These are phyloP conservation scores for Jimgerdemannia lactiflua DNA, from an alignment of 192 early-diverging fungal genomes.

Conservation along the genomic window DNA sequence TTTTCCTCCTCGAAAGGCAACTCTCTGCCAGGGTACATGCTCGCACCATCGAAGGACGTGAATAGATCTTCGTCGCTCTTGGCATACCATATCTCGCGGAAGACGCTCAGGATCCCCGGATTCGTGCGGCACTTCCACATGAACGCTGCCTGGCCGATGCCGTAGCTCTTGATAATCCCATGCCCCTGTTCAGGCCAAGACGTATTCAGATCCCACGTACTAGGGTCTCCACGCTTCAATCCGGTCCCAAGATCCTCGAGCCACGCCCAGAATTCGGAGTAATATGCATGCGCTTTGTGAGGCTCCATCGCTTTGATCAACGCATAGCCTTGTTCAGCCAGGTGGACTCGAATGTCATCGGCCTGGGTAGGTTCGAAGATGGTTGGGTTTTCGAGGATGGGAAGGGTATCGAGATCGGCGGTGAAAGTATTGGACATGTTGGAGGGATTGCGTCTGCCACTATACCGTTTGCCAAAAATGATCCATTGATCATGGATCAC, in stretches of 20 bases:
- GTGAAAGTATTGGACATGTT: no score
- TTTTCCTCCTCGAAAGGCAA: constrained; percentile 8
- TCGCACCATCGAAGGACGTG: constrained; percentile 19
- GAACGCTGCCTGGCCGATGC: constrained; percentile 16
- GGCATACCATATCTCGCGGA: constrained; percentile 15
- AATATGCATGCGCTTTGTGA: constrained; percentile 7
- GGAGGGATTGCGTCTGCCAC: no score
- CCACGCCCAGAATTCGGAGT: constrained; percentile 20
- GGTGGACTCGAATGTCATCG: constrained; percentile 15
- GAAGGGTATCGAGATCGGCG: no score
- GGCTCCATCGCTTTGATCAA: constrained; percentile 7
- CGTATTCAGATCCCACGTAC: constrained; percentile 12
- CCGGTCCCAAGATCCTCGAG: constrained; percentile 14
- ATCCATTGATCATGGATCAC: no score
- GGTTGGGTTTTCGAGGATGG: constrained; percentile 4
- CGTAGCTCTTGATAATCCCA: constrained; percentile 17
- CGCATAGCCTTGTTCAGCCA: constrained; percentile 13
- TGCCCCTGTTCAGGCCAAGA: constrained; percentile 12
- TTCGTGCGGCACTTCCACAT: constrained; percentile 12
- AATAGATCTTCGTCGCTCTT: constrained; percentile 4
- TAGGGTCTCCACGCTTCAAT: constrained; percentile 4
- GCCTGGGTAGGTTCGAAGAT: constrained; percentile 13
- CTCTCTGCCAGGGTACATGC: constrained; percentile 14
- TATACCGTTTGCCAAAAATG: no score
- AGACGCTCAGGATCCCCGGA: constrained; percentile 13